These are phyloP conservation scores for Aspergillus vadensis DNA, from an alignment of 2,329 filamentous ascomycete genomes.

Conservation along the genomic window DNA sequence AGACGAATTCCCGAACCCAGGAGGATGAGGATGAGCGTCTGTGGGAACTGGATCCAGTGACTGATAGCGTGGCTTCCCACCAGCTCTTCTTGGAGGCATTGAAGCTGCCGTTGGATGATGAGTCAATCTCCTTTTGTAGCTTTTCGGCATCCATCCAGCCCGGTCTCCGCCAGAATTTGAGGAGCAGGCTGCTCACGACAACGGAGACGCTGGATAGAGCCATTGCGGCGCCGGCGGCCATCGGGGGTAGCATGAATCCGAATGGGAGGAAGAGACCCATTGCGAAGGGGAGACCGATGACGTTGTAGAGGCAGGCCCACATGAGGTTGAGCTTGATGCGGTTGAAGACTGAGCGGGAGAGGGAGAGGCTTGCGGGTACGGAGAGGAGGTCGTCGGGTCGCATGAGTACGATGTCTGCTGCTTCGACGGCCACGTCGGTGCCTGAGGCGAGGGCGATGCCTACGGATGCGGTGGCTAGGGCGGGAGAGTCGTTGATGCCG, in stretches of 20 bases:
- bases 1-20: slow-evolving; percentile 21
- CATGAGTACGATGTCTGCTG: slow-evolving; percentile 95
- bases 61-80: slow-evolving; percentile 35
- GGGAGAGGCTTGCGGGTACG: slow-evolving; percentile 81
- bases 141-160: slow-evolving; percentile 78
- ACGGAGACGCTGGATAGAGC: slow-evolving; percentile 87
- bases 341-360: slow-evolving; percentile 81
- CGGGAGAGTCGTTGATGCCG: slow-evolving; percentile 97
- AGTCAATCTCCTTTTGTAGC: slow-evolving; percentile 58
- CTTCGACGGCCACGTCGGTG: slow-evolving; percentile 97
- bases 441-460: slow-evolving; percentile 91
- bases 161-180: slow-evolving; percentile 85
- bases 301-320: slow-evolving; percentile 93
- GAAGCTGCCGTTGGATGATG: slow-evolving; percentile 26
- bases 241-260: slow-evolving; percentile 80
- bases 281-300: slow-evolving; percentile 87
- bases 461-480: slow-evolving; percentile 86
- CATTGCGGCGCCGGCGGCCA: slow-evolving; percentile 95
- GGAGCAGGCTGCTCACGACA: slow-evolving; percentile 76
- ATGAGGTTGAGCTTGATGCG: slow-evolving; percentile 91
- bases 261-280: slow-evolving; percentile 95
- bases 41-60: slow-evolving; percentile 20
- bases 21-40: slow-evolving; percentile 22
- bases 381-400: slow-evolving; percentile 86
- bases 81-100: slow-evolving; percentile 26